Evolutionary conservation across 768 basidiomycete genomes (phyloP), one percentile per base, ranked within the genome.

Genomic region (Paxillus involutus): DNA sequence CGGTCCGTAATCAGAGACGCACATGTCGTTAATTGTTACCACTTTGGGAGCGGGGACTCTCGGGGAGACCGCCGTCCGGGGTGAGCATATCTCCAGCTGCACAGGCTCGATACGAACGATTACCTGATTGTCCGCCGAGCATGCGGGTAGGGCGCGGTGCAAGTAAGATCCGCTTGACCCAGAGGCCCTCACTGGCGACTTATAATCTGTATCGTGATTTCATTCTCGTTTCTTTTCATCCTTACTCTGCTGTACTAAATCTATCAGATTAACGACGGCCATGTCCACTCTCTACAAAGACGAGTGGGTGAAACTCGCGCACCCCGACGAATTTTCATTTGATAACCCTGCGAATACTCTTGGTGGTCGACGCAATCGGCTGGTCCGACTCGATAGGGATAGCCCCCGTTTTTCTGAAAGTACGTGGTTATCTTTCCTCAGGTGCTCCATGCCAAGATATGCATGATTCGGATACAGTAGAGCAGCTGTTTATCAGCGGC

Each of bases 401-500:
- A 67, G 74, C 50, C 51, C 72, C 16, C 59, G 65, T 12, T 82
- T 74, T 56, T 49, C 63, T n/a, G 68, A 72, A 56, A 69, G 83
- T 84, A 53, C 56, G 76, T 60, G 47, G 44, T 51, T 37, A 16
- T 54, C 10, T 13, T 44, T 43, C 5, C 37, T 6, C 16, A 37
- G 32, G 36, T 5, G 21, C 12, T 48, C 17, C 11, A 33, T 56
- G 11, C 12, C 29, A 45, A 26, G 37, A 37, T 8, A 63, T 32
- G 19, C 40, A 19, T 14, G 30, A 24, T 51, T 39, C 41, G 19
- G 47, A 50, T 47, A 48, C 48, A 85, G 83, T 84, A 14, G 76
- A 79, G 57, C 74, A 71, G 26, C 68, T 76, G 37, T 84, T 85
- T 55, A 57, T 67, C 47, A 77, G 77, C 57, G 80, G 78, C 33